Evolutionary conservation across 2,329 filamentous ascomycete genomes (phyloP).

Genomic region (Dendrostoma leiphaemia): DNA sequence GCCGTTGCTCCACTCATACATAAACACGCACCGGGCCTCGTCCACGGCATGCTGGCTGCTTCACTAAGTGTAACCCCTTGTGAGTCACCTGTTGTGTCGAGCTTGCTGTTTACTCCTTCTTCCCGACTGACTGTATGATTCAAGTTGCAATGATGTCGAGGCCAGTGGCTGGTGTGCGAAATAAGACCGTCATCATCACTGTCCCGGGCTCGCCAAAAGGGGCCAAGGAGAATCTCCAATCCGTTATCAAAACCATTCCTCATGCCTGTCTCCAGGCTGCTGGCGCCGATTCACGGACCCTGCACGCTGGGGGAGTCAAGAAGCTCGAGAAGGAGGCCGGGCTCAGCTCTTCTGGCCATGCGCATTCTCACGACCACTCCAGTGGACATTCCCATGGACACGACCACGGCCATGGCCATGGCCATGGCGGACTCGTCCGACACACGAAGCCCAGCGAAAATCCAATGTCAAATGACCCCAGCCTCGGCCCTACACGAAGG

Average conservation of each 20-base stretch:
- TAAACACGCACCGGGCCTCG: conserved; percentile 81
- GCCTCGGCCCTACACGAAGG: conserved; percentile 63
- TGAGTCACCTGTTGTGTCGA: conserved; percentile 45
- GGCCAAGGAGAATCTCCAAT: conserved; percentile 87
- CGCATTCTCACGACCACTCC: conserved; percentile 35
- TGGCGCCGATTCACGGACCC: conserved; percentile 73
- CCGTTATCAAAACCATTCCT: conserved; percentile 83
- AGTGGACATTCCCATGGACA: conserved; percentile 56
- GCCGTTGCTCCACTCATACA: conserved; percentile 78
- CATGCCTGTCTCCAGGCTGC: conserved; percentile 92
- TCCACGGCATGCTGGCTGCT: conserved; percentile 90
- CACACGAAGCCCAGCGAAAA: conserved; percentile 66
- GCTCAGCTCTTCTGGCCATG: conserved; percentile 36
- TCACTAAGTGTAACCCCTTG: conserved; percentile 87
- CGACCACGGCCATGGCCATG: conserved; percentile 55
- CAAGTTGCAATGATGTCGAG: conserved; percentile 94
- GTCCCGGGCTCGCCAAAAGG: conserved; percentile 94
- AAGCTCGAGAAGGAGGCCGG: conserved; percentile 84
- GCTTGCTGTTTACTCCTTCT: too few relatives aligned
- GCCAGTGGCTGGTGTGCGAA: conserved; percentile 83
- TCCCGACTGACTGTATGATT: conserved; percentile 21
- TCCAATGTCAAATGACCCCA: conserved; percentile 59
- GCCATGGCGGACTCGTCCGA: conserved; percentile 64
- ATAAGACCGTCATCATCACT: conserved; percentile 80
- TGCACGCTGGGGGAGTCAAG: conserved; percentile 79